Evolutionary conservation across 176 grass and related monocot genomes (phyloP).

Genomic region (Musa itinerans): DNA sequence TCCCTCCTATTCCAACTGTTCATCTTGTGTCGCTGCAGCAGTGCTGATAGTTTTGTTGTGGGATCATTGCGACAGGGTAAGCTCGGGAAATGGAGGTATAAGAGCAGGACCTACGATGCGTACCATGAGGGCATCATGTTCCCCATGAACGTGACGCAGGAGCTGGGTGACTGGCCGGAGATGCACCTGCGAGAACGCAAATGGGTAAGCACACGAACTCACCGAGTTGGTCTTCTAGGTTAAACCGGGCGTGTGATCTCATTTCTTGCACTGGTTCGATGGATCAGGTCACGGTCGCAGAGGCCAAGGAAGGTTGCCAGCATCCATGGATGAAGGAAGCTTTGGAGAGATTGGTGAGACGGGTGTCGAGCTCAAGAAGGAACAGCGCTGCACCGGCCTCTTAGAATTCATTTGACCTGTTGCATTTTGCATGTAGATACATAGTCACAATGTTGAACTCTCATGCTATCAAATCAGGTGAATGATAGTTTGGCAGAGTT

Average conservation of each 20-base stretch:
- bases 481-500: no score
- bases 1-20: no score
- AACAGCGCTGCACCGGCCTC: background rate
- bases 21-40: no score
- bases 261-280: background rate
- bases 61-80: constrained; percentile 13
- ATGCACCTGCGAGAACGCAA: constrained; percentile 29
- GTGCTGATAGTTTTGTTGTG: no score
- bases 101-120: constrained; percentile 30
- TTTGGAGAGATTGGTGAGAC: constrained; percentile 11
- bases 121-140: constrained; percentile 29
- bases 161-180: constrained; percentile 32
- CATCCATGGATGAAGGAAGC: constrained; percentile 22
- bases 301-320: constrained; percentile 13
- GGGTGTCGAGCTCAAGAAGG: constrained; percentile 2
- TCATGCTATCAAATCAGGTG: no score
- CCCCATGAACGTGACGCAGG: constrained; percentile 34
- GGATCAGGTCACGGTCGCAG: background rate
- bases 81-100: constrained; percentile 36
- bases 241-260: no score
- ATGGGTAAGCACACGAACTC: constrained; percentile 21
- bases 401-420: background rate
- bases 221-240: background rate
- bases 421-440: no score
- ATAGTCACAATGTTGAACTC: no score